Conservation (phyloP, 441 rosid species). For the Adansonia rubrostipa region DNA sequence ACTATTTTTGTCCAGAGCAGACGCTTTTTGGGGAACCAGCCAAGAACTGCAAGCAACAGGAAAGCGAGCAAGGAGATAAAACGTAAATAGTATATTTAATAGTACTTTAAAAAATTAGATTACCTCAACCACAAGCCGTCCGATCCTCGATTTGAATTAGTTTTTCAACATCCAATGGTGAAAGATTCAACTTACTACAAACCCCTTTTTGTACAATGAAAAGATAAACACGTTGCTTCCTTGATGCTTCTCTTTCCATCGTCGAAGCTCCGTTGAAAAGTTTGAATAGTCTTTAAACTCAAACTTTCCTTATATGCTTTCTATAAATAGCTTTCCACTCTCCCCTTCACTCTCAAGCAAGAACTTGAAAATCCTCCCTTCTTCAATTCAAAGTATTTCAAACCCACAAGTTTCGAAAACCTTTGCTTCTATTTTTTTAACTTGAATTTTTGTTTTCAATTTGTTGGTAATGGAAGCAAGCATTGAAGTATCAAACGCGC, state of each 20-base stretch:
- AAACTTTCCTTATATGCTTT: neutral
- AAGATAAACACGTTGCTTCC: slow-evolving; percentile 23
- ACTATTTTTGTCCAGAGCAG: slow-evolving; percentile 13
- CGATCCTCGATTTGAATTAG: neutral
- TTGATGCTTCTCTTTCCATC: slow-evolving; percentile 25
- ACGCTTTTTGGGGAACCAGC: slow-evolving; percentile 25
- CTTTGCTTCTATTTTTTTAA: neutral
- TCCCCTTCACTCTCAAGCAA: neutral
- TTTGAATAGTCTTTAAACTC: slow-evolving; percentile 26
- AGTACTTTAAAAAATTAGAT: neutral
- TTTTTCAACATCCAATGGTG: slow-evolving; percentile 2
- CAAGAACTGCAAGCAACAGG: slow-evolving; percentile 22
- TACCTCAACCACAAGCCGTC: slow-evolving; percentile 26
- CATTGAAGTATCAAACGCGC: slow-evolving; percentile 39
- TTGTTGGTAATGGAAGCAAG: slow-evolving; percentile 35
- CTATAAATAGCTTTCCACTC: slow-evolving; percentile 19
- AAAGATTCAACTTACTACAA: slow-evolving; percentile 1
- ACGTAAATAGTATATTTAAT: too few species aligned
- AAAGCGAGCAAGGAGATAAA: neutral
- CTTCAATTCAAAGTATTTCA: slow-evolving; percentile 9
- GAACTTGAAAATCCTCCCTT: neutral
- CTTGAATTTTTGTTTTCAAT: too few species aligned
- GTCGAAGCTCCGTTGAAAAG: slow-evolving; percentile 32
- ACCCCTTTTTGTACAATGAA: neutral
- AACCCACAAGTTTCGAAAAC: neutral